Conservation (phyloP, 805 yeast genomes). For the Sporopachydermia lactativora region DNA sequence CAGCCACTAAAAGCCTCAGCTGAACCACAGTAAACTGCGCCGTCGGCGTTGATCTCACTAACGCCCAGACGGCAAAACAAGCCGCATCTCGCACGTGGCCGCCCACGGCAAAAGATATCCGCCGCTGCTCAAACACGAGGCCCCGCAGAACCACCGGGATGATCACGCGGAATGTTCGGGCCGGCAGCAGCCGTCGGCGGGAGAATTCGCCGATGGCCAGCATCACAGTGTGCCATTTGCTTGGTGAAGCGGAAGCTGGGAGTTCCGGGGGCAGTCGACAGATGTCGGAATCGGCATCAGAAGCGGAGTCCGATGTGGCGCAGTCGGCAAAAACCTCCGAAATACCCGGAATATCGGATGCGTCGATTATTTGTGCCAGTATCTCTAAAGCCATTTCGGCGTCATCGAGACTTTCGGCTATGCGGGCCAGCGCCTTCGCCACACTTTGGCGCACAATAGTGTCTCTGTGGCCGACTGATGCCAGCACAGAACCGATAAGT, state of each 20-base stretch:
- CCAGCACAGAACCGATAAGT: constrained; percentile 33
- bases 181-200: constrained; percentile 12
- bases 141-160: constrained; percentile 26
- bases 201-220: constrained; percentile 39
- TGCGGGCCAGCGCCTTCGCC: constrained; percentile 50
- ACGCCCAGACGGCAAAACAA: constrained; percentile 75
- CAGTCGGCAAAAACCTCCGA: no score
- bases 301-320: no score
- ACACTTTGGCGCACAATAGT: constrained; percentile 46
- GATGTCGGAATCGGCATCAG: no score
- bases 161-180: constrained; percentile 7
- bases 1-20: constrained; percentile 12
- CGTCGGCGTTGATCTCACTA: constrained; percentile 29
- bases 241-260: constrained; percentile 25
- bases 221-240: constrained; percentile 44
- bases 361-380: no score
- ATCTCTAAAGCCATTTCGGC: constrained; percentile 29
- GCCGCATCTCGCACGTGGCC: constrained; percentile 71
- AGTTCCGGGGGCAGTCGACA: no score
- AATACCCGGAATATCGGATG: no score
- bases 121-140: constrained; percentile 43
- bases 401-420: constrained; percentile 23
- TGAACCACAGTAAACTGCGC: constrained; percentile 12
- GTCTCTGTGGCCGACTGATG: constrained; percentile 31
- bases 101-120: constrained; percentile 40